A percentile compares a stretch with the other conserved stretches of the same genome.
Conservation (phyloP, 495 filamentous ascomycete genomes). For the Talaromyces wortmannii region DNA sequence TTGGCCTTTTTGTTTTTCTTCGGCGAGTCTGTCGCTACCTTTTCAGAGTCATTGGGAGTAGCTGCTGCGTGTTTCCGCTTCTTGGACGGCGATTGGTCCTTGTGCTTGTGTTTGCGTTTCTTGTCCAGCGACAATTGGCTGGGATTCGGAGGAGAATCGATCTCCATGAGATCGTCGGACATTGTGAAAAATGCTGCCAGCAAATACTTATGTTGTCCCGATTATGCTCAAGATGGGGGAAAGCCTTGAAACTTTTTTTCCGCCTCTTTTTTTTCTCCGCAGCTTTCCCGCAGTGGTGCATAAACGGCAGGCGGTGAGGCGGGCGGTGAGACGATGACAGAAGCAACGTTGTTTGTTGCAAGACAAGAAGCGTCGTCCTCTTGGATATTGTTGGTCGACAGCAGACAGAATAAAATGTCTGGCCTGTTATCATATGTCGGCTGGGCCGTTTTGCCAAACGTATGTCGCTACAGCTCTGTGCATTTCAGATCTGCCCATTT, state of each 20-base stretch:
- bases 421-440: slow-evolving; percentile 67
- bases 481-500: too few relatives aligned
- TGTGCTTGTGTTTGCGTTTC: slow-evolving; percentile 49
- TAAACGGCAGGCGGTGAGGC: slow-evolving; percentile 23
- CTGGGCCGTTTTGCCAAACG: slow-evolving; percentile 75
- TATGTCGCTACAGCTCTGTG: slow-evolving; percentile 28
- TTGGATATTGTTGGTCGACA: too few relatives aligned
- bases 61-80: slow-evolving; percentile 35
- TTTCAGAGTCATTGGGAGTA: slow-evolving; percentile 6
- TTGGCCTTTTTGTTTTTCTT: slow-evolving; percentile 26
- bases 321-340: slow-evolving; percentile 20
- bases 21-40: neutral
- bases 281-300: neutral
- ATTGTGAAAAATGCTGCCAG: slow-evolving; percentile 20
- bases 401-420: slow-evolving; percentile 15
- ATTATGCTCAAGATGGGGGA: too few relatives aligned
- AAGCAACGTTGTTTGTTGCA: neutral
- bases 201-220: slow-evolving; percentile 1
- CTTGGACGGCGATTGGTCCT: slow-evolving; percentile 39
- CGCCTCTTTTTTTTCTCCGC: too few relatives aligned
- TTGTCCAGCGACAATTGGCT: slow-evolving; percentile 32
- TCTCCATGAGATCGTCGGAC: slow-evolving; percentile 38
- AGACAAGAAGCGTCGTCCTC: too few relatives aligned
- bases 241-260: slow-evolving; percentile 28
- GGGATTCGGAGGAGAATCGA: slow-evolving; percentile 15